These are phyloP conservation scores for Davidsoniella virescens DNA, from an alignment of 2,329 filamentous ascomycete genomes.

Conservation along the genomic window DNA sequence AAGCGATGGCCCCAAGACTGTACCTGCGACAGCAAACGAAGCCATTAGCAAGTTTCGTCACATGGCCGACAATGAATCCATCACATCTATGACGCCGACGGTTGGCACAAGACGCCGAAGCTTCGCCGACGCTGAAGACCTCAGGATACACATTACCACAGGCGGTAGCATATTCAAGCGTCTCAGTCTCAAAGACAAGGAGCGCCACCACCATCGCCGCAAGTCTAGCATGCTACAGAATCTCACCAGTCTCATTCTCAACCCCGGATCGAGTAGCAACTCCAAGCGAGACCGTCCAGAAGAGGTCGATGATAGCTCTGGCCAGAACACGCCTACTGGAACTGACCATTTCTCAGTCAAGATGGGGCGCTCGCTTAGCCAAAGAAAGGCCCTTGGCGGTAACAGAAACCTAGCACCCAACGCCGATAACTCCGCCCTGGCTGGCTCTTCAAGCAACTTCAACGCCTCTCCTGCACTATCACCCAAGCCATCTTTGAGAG, in stretches of 20 bases:
- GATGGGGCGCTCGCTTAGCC: conserved; percentile 35
- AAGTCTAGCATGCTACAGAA: conserved; percentile 22
- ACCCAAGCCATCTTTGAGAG: conserved; percentile 32
- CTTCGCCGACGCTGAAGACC: conserved; percentile 31
- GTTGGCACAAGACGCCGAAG: conserved; percentile 54
- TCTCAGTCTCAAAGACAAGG: conserved; percentile 27
- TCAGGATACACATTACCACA: conserved; percentile 16
- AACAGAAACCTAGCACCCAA: conserved; percentile 42
- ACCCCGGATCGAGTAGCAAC: conserved; percentile 26
- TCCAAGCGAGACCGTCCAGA: conserved; percentile 2
- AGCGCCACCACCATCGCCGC: conserved; percentile 25
- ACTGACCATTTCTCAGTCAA: conserved; percentile 20
- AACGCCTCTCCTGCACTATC: conserved; percentile 33
- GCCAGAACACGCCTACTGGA: conserved; percentile 5
- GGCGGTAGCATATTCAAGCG: conserved; percentile 49
- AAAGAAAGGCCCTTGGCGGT: conserved; percentile 34
- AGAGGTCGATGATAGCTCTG: neutral
- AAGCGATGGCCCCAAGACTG: conserved; percentile 23
- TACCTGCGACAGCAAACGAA: conserved; percentile 14
- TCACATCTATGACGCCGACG: conserved; percentile 48
- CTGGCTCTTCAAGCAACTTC: conserved; percentile 36
- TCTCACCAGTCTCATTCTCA: conserved; percentile 30
- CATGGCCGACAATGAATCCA: conserved; percentile 39
- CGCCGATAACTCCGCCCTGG: conserved; percentile 37
- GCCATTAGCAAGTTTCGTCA: conserved; percentile 35